Percentiles rank a stretch among this genome's conserved stretches.
These are phyloP conservation scores for Macrotyloma uniflorum DNA, from an alignment of 306 rosid genomes.

Conservation along the genomic window DNA sequence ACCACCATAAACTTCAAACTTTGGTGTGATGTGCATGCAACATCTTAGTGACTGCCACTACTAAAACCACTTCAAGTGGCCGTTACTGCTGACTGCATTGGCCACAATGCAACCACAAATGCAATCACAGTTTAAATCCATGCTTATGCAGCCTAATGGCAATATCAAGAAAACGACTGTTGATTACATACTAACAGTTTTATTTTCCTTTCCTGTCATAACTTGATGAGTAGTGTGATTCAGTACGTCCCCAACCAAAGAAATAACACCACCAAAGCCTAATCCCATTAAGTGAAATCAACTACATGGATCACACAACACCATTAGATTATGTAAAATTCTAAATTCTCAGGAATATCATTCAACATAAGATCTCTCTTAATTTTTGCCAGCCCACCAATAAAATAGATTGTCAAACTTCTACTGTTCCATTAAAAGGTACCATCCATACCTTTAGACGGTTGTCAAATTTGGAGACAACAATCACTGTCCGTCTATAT, in stretches of 20 bases:
- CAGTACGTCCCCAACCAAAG: neutral
- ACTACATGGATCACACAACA: neutral
- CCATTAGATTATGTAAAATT: neutral
- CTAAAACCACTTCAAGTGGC: neutral
- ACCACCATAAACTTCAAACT: neutral
- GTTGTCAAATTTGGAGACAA: conserved; percentile 96
- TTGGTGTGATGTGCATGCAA: neutral
- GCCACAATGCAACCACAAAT: neutral
- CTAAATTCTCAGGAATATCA: neutral
- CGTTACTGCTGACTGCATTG: neutral
- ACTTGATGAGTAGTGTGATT: neutral
- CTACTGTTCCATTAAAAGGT: neutral
- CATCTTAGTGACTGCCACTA: neutral
- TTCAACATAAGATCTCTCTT: neutral
- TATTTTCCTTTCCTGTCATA: neutral
- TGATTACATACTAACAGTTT: neutral
- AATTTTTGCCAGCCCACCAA: neutral
- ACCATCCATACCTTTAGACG: conserved; percentile 78
- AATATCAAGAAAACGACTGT: neutral
- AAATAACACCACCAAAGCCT: neutral
- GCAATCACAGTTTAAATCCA: neutral
- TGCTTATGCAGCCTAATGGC: neutral
- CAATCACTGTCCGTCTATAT: conserved; percentile 75
- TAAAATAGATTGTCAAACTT: neutral
- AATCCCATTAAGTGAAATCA: neutral